Evolutionary conservation across 1,139 yeast genomes (phyloP).

Genomic region (Yamadazyma oceani): DNA sequence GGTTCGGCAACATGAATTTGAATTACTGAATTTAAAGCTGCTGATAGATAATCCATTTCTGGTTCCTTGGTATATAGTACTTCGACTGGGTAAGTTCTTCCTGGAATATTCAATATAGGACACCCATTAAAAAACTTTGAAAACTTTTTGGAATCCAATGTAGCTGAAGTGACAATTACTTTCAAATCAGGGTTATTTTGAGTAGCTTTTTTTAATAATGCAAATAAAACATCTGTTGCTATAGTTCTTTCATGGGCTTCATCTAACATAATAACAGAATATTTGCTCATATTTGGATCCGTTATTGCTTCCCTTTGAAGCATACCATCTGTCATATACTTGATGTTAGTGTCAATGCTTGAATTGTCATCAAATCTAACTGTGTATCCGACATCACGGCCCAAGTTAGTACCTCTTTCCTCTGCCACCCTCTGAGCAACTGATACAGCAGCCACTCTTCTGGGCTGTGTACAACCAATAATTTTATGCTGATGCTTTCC

Average conservation of each 20-base stretch:
- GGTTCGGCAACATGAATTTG: slow-evolving; percentile 81
- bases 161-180: slow-evolving; percentile 87
- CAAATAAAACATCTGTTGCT: slow-evolving; percentile 90
- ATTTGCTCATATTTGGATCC: slow-evolving; percentile 71
- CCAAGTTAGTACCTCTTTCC: slow-evolving; percentile 73
- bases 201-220: slow-evolving; percentile 74
- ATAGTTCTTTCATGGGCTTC: slow-evolving; percentile 97
- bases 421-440: slow-evolving; percentile 89
- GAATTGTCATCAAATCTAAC: slow-evolving; percentile 85
- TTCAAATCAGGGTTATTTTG: slow-evolving; percentile 69
- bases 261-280: slow-evolving; percentile 85
- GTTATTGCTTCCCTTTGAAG: slow-evolving; percentile 76
- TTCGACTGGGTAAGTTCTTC: slow-evolving; percentile 88
- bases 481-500: slow-evolving; percentile 32
- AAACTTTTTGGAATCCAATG: slow-evolving; percentile 82
- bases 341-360: slow-evolving; percentile 54
- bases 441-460: slow-evolving; percentile 94
- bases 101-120: slow-evolving; percentile 83
- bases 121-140: slow-evolving; percentile 74
- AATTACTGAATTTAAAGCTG: slow-evolving; percentile 76
- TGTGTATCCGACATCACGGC: slow-evolving; percentile 82
- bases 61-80: slow-evolving; percentile 76
- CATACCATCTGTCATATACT: slow-evolving; percentile 93
- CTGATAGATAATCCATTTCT: slow-evolving; percentile 80
- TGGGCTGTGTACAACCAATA: slow-evolving; percentile 89